Percentiles rank a stretch among this genome's conserved stretches.
Conservation (phyloP, 306 rosid genomes). For the Ammopiptanthus mongolicus region DNA sequence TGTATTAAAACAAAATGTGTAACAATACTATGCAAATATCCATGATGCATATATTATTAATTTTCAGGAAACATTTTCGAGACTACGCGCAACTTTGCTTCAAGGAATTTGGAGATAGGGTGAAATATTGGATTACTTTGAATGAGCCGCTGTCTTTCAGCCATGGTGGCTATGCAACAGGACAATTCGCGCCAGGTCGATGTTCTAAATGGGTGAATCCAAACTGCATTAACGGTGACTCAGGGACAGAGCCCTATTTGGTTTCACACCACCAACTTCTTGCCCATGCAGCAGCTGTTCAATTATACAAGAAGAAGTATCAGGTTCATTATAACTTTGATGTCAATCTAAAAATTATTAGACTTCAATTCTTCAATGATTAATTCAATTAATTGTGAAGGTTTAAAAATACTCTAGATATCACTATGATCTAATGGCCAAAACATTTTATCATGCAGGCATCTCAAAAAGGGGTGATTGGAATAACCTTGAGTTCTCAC, state of each 20-base stretch:
- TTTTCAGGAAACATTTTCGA: conserved; percentile 36
- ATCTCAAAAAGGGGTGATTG: conserved; percentile 58
- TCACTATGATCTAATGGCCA: neutral
- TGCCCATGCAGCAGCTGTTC: conserved; percentile 46
- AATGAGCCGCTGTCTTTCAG: conserved; percentile 43
- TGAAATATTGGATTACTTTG: conserved; percentile 58
- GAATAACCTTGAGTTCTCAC: conserved; percentile 34
- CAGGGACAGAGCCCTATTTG: conserved; percentile 51
- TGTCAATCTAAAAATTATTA: neutral
- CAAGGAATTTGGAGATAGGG: conserved; percentile 49
- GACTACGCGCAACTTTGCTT: conserved; percentile 51
- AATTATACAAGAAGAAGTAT: conserved; percentile 32
- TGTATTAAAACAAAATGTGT: neutral
- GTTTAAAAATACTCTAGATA: neutral
- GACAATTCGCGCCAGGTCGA: conserved; percentile 36
- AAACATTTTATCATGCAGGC: conserved; percentile 21
- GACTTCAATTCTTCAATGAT: neutral
- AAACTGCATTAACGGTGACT: conserved; percentile 45
- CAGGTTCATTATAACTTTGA: conserved; percentile 15
- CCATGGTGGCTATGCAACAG: conserved; percentile 17
- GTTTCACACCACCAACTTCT: conserved; percentile 48
- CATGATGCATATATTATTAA: neutral
- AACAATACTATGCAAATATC: neutral
- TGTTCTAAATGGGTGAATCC: conserved; percentile 39
- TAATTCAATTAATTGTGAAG: neutral